Base-by-base conservation (phyloP, 192 early-diverging fungal species). In the Fimicolochytrium jonesii region DNA sequence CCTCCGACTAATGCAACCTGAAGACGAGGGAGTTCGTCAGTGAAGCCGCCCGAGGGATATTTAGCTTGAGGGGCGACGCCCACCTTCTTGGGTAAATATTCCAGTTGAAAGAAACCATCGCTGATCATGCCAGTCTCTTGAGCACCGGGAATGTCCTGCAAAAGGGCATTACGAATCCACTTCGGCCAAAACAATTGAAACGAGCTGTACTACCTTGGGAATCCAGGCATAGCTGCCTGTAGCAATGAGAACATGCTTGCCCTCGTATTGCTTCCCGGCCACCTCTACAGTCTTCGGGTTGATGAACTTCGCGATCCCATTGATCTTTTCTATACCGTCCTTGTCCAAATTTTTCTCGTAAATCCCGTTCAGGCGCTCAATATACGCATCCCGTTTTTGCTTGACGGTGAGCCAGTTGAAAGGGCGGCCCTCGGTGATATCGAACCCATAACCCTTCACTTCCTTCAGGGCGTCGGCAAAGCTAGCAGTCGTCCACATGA, bases 51-150 rank as follows among this genome's bases (percentile, higher is more conserved):
- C 41, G 20, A 15, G 15, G 1, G 41, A n/a, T n/a, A n/a, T 50
- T 37, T 17, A 56, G n/a, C n/a, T n/a, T n/a, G n/a, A n/a, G n/a
- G n/a, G n/a, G n/a, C n/a, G n/a, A n/a, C n/a, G 20, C 86, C 82
- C n/a, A 95, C 90, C 70, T 87, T 85, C 78, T 94, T 92, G 46
- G 96, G 96, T 71, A 92, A 84, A 29, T 87, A 57, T 58, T 92
- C 87, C 36, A 99, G 78, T 31, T 93, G 90, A 80, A 99, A 99
- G 78, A 99, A 99, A 10, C 90, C 89, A 75, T 99, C 96, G 48
- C 86, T 89, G 61, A 86, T 87, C 56, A 99, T 92, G 45, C 61
- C 45, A 33, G 47, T 44, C 47, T 61, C 32, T 11, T 55, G 53
- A 30, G 53, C 53, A 5, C 53, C 53, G 3, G 53, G 53, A 18